Conservation (phyloP, 2,329 filamentous ascomycete species). For the Monosporascus cannonballus region DNA sequence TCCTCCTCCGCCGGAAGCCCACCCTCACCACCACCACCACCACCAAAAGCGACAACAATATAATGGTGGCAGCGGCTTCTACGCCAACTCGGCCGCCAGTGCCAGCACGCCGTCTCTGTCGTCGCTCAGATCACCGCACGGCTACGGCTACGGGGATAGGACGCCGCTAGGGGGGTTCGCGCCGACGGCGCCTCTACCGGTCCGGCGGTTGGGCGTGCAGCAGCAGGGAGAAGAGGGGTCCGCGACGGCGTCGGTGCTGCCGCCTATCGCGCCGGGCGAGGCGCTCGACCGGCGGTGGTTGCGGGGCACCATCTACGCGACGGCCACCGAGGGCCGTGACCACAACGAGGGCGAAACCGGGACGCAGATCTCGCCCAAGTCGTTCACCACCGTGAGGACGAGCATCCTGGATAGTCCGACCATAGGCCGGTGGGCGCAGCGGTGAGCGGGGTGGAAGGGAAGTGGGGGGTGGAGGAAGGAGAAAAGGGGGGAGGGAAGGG, state of each 20-base stretch:
- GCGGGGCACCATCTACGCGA: conserved; percentile 7
- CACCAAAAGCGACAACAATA: neutral
- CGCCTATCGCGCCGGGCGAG: conserved; percentile 11
- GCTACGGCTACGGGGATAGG: neutral
- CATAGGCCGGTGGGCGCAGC: neutral
- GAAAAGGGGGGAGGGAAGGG: neutral
- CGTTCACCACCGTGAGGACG: neutral
- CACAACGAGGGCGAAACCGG: neutral
- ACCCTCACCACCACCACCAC: neutral
- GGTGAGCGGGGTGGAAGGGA: neutral
- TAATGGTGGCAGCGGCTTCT: neutral
- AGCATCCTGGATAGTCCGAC: neutral
- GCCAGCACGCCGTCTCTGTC: conserved; percentile 4
- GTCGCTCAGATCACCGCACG: neutral
- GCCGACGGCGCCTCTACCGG: neutral
- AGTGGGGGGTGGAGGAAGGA: neutral
- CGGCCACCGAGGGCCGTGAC: neutral
- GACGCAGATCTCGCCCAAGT: neutral
- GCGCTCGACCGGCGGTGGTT: conserved; percentile 5
- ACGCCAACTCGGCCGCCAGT: conserved; percentile 2
- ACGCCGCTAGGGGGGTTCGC: neutral
- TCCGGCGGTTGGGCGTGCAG: neutral
- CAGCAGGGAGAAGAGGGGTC: no score
- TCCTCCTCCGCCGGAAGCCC: neutral
- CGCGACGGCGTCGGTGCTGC: conserved; percentile 5